phyloP scores from a whole-genome alignment of 1,284 basidiomycete genomes.

The Cryptococcus maquisensis region DNA sequence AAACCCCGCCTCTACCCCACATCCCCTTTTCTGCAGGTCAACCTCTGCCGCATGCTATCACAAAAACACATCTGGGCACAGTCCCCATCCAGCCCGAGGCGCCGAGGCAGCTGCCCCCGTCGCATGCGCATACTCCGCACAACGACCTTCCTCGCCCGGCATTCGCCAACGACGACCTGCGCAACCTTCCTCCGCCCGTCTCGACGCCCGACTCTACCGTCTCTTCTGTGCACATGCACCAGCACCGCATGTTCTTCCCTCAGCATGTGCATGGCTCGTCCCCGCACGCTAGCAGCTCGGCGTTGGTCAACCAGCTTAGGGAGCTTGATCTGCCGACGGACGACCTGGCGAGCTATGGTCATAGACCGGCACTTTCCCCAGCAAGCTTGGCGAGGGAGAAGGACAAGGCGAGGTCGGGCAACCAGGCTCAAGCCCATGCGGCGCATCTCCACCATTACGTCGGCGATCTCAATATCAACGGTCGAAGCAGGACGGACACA shows the following conservation, averaged over 20 bases:
- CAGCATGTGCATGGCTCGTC: not conserved
- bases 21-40: slow-evolving; percentile 47
- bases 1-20: slow-evolving; percentile 58
- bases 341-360: slow-evolving; percentile 47
- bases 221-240: not conserved
- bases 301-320: slow-evolving; percentile 47
- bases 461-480: slow-evolving; percentile 10
- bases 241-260: slow-evolving; percentile 22
- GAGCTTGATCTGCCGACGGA: slow-evolving; percentile 49
- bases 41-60: slow-evolving; percentile 23
- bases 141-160: slow-evolving; percentile 26
- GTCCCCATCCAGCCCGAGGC: slow-evolving; percentile 29
- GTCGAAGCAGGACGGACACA: no score
- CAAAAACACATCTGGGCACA: slow-evolving; percentile 25
- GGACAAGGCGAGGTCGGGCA: not conserved
- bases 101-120: slow-evolving; percentile 59
- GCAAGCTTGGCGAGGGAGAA: not conserved
- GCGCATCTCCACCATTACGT: slow-evolving; percentile 14
- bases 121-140: slow-evolving; percentile 56
- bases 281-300: slow-evolving; percentile 28
- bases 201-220: slow-evolving; percentile 41
- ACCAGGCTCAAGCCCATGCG: not conserved
- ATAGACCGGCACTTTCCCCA: slow-evolving; percentile 23
- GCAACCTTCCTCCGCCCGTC: slow-evolving; percentile 44
- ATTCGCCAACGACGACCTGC: slow-evolving; percentile 44